Percentiles rank a stretch among this genome's conserved stretches.
Evolutionary conservation across 2,329 filamentous ascomycete genomes (phyloP).

Genomic region (Fulvia fulva): DNA sequence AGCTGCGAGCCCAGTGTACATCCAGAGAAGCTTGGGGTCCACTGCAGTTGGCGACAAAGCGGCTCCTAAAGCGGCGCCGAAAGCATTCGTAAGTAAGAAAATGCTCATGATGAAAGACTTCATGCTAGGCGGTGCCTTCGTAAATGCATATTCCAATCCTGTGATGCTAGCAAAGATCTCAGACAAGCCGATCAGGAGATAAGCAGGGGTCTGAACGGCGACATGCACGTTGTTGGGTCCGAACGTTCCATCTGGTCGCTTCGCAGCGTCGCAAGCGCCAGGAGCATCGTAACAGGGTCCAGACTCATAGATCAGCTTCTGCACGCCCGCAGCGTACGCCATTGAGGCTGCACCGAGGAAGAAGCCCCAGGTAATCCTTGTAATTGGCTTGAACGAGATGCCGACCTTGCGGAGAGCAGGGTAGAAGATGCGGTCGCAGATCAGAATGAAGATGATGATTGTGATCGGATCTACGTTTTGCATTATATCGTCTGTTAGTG

Average conservation of each 20-base stretch:
- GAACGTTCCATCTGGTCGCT: slow-evolving; percentile 30
- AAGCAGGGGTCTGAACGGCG: slow-evolving; percentile 33
- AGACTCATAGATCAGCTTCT: slow-evolving; percentile 55
- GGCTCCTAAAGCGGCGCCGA: slow-evolving; percentile 56
- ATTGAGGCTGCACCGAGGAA: slow-evolving; percentile 51
- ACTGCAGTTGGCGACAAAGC: slow-evolving; percentile 57
- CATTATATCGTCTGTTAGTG: slow-evolving; percentile 47
- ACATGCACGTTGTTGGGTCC: slow-evolving; percentile 40
- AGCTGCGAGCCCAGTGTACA: slow-evolving; percentile 35
- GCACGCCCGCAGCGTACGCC: slow-evolving; percentile 52
- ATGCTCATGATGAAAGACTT: slow-evolving; percentile 30
- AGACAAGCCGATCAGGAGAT: slow-evolving; percentile 41
- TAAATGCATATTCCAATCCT: slow-evolving; percentile 44
- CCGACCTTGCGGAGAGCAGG: slow-evolving; percentile 27
- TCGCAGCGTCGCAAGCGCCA: slow-evolving; percentile 33
- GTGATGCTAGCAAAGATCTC: slow-evolving; percentile 46
- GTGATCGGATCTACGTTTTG: slow-evolving; percentile 37
- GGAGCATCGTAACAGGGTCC: slow-evolving; percentile 38
- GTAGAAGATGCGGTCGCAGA: slow-evolving; percentile 44
- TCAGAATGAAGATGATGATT: slow-evolving; percentile 43
- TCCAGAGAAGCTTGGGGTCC: slow-evolving; percentile 62
- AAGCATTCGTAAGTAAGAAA: slow-evolving; percentile 44
- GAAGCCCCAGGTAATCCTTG: slow-evolving; percentile 50
- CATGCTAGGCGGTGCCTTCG: slow-evolving; percentile 43
- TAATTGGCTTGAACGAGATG: slow-evolving; percentile 45